Evolutionary conservation across 2,329 filamentous ascomycete genomes (phyloP), one percentile per base, ranked within the genome.

Genomic region (Aspergillus aculeatus): DNA sequence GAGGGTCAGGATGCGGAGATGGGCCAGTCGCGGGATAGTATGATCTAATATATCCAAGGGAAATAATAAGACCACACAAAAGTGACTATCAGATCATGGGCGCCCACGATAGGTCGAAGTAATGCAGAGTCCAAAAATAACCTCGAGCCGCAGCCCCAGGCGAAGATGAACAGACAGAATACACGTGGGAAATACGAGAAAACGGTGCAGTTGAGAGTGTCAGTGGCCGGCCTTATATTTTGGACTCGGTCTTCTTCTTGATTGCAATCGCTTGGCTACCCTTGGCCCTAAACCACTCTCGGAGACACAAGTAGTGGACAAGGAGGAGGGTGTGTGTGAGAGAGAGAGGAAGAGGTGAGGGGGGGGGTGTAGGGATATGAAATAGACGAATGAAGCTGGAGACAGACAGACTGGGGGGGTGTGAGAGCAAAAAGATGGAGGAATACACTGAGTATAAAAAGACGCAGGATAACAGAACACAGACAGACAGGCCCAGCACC

Each of bases 141-240:
- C 62, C 63, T 63, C 61, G 64, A 66, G 64, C 64, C 64, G 61
- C 63, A 66, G 64, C 50, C 55, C 60, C 62, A 62, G 57, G 54
- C 50, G 56, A 63, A 59, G 58, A 62, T 60, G 56, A 63, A 32
- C 57, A 63, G 60, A 50, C 48, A 56, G 54, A 58, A 65, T 62
- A 60, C 66, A 68, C 66, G 66, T 68, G 66, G 66, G 56, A 61
- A 67, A 68, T 68, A 68, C 66, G 66, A 68, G 66, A 66, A 66
- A 68, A 68, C 65, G 66, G 65, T 55, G 55, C 51, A 50, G 41
- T 38, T n/a, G 29, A 23, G 12, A 52, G 29, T 52, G 35, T 35
- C 24, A 53, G 32, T 26, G 21, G 23, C 11, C 12, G 21, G 38
- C 23, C 23, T 53, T 53, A 12, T 41, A 35, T 53, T 53, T 53